Percentiles rank a stretch among this genome's conserved stretches.
Conservation (phyloP, 164 flowering plant genomes). For the Nymphaea thermarum region DNA sequence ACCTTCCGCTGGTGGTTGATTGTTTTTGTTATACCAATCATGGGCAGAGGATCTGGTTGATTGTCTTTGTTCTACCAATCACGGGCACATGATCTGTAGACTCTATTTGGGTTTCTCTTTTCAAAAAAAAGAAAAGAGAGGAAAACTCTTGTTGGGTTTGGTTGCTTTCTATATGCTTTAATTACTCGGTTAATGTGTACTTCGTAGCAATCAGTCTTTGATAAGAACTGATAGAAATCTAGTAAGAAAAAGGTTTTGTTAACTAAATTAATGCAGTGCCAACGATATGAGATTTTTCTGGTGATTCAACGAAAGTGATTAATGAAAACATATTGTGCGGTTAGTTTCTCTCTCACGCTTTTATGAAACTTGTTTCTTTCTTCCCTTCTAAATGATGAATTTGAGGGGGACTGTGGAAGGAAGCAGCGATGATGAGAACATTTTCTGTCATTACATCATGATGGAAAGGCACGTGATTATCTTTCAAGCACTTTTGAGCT, state of each 20-base stretch:
- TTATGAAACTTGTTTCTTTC: not conserved
- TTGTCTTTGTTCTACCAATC: slow-evolving; percentile 7
- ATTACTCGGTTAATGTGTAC: too few species aligned
- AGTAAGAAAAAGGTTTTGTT: too few species aligned
- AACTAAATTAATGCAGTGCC: too few species aligned
- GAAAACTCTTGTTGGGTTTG: slow-evolving; percentile 35
- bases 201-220: too few species aligned
- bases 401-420: not conserved
- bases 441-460: slow-evolving; percentile 3
- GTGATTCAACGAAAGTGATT: not conserved
- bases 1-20: not conserved
- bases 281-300: not conserved
- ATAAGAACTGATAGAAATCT: too few species aligned
- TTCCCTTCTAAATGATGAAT: not conserved
- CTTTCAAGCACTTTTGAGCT: slow-evolving; percentile 71
- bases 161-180: slow-evolving; percentile 8
- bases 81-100: slow-evolving; percentile 14
- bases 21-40: not conserved
- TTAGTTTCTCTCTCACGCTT: not conserved
- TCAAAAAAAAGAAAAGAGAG: not conserved
- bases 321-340: not conserved
- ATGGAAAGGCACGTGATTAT: slow-evolving; percentile 25
- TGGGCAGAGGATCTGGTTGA: not conserved
- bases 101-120: slow-evolving; percentile 4
- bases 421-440: slow-evolving; percentile 38